phyloP scores from a whole-genome alignment of 345 rosid genomes.

The Psidium guajava region DNA sequence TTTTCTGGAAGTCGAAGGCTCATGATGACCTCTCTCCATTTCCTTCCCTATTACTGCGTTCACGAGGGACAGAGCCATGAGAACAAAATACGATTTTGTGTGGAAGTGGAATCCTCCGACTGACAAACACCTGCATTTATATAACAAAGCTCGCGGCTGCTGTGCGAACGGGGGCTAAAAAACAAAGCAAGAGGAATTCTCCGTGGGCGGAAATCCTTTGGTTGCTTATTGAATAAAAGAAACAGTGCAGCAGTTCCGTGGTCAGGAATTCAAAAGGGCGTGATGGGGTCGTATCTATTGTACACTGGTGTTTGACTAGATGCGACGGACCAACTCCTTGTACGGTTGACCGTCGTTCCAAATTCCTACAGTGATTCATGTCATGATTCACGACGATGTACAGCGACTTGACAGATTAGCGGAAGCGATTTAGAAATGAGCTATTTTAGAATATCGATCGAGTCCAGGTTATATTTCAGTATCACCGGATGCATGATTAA shows the following conservation, averaged over 20 bases:
- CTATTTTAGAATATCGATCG: neutral
- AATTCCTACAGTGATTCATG: neutral
- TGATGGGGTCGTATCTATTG: neutral
- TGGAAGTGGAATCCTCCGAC: neutral
- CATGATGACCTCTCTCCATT: conserved; percentile 1
- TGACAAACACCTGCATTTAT: neutral
- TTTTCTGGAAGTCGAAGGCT: neutral
- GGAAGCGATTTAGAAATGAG: neutral
- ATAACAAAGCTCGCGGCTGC: neutral
- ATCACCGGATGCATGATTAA: neutral
- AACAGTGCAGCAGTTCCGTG: neutral
- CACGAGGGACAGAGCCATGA: neutral
- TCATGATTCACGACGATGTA: neutral
- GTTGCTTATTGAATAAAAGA: neutral
- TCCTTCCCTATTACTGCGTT: neutral
- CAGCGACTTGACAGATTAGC: neutral
- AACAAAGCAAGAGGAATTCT: neutral
- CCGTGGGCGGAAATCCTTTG: no score
- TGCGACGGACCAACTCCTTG: neutral
- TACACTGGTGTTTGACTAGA: neutral
- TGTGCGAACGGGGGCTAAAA: neutral
- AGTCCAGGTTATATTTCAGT: neutral
- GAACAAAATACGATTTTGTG: neutral
- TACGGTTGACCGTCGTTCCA: neutral
- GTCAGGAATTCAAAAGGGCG: neutral